Percentiles rank a stretch among this genome's conserved stretches.
phyloP scores from a whole-genome alignment of 768 basidiomycete genomes.

The Daedaleopsis sinensis region DNA sequence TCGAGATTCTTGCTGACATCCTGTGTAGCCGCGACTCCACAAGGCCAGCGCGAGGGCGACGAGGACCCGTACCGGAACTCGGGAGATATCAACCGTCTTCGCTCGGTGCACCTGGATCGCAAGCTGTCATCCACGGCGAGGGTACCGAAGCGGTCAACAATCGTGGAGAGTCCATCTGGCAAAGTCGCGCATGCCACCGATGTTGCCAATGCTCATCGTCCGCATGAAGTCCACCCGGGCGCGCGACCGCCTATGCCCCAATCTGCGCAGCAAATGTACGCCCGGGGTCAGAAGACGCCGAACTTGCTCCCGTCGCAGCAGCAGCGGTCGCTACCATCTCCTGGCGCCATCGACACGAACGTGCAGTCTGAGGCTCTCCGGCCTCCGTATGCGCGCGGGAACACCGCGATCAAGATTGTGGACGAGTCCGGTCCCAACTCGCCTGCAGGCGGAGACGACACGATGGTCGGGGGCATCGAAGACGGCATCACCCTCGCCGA shows the following conservation, averaged over 20 bases:
- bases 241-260: conserved; percentile 25
- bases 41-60: conserved; percentile 43
- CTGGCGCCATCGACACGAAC: conserved; percentile 32
- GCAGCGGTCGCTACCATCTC: conserved; percentile 36
- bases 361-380: conserved; percentile 55
- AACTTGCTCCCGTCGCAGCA: conserved; percentile 25
- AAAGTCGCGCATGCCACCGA: conserved; percentile 80
- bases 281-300: conserved; percentile 26
- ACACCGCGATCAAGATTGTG: conserved; percentile 87
- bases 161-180: conserved; percentile 93
- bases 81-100: conserved; percentile 91
- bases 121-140: conserved; percentile 94
- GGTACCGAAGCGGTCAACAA: conserved; percentile 90
- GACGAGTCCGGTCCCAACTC: conserved; percentile 79
- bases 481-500: conserved; percentile 93
- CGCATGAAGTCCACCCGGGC: conserved; percentile 23
- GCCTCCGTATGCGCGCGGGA: conserved; percentile 74
- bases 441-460: conserved; percentile 54
- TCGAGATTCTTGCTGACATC: conserved; percentile 3
- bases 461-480: conserved; percentile 66
- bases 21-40: conserved; percentile 5
- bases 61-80: conserved; percentile 86
- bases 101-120: conserved; percentile 91
- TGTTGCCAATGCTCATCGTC: conserved; percentile 44
- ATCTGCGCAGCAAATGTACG: conserved; percentile 32